Conservation (phyloP, 345 rosid species). For the Carallia pectinifolia region DNA sequence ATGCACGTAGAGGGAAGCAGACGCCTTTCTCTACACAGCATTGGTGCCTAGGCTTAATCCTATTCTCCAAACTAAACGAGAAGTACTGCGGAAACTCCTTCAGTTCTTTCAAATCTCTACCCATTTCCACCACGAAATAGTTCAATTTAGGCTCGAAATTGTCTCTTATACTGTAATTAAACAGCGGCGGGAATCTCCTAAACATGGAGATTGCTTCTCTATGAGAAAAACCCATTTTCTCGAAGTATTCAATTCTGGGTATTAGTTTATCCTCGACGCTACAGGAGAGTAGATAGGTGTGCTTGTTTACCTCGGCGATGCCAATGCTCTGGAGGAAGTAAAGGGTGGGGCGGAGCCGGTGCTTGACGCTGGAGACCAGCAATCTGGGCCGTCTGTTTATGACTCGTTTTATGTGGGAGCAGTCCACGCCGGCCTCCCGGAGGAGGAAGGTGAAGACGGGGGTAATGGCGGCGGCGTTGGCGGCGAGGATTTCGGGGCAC, state of each 20-base stretch:
- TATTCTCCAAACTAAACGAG: slow-evolving; percentile 79
- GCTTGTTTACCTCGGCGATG: slow-evolving; percentile 54
- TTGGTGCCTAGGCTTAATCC: slow-evolving; percentile 78
- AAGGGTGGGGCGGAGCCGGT: slow-evolving; percentile 64
- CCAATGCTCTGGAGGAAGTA: slow-evolving; percentile 85
- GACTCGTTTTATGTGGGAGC: slow-evolving; percentile 48
- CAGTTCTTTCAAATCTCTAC: slow-evolving; percentile 75
- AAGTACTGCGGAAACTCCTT: slow-evolving; percentile 81
- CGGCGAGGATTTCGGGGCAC: slow-evolving; percentile 68
- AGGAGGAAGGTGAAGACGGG: slow-evolving; percentile 88
- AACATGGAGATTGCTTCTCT: slow-evolving; percentile 59
- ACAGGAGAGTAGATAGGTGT: slow-evolving; percentile 74
- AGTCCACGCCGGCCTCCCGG: slow-evolving; percentile 64
- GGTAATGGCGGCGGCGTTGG: slow-evolving; percentile 37
- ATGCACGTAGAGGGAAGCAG: slow-evolving; percentile 54
- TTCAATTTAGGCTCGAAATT: slow-evolving; percentile 68
- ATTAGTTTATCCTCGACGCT: slow-evolving; percentile 71
- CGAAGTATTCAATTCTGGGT: slow-evolving; percentile 63
- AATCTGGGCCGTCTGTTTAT: slow-evolving; percentile 81
- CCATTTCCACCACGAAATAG: slow-evolving; percentile 77
- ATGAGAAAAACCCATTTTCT: slow-evolving; percentile 61
- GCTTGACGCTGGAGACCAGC: slow-evolving; percentile 59
- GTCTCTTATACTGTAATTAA: slow-evolving; percentile 63
- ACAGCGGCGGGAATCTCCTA: slow-evolving; percentile 73
- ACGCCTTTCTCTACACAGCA: slow-evolving; percentile 68